A percentile compares a stretch with the other conserved stretches of the same genome.
Evolutionary conservation across 768 basidiomycete species (phyloP).

Genomic region (Crassisporium funariophilum): DNA sequence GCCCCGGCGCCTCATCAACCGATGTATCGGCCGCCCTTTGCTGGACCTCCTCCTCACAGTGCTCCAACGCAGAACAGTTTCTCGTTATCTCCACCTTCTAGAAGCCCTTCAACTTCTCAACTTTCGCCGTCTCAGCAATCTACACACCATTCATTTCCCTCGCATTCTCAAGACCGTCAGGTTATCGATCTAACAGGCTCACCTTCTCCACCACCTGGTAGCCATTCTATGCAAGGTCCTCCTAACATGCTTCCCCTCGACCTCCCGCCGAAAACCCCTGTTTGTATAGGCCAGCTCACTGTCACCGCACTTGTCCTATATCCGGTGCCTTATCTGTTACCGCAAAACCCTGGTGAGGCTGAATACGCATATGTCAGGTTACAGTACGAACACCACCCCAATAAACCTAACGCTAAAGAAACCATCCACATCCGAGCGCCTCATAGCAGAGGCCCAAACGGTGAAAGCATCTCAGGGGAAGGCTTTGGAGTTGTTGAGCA

Average conservation of each 20-base stretch:
- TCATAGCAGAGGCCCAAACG: constrained; percentile 46
- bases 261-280: constrained; percentile 76
- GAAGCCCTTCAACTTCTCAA: constrained; percentile 18
- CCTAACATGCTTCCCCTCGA: constrained; percentile 50
- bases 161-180: constrained; percentile 42
- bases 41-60: constrained; percentile 42
- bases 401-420: constrained; percentile 57
- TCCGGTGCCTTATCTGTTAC: constrained; percentile 67
- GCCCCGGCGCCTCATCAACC: constrained; percentile 21
- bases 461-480: constrained; percentile 61
- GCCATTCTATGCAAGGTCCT: constrained; percentile 25
- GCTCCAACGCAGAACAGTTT: constrained; percentile 29
- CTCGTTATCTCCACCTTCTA: constrained; percentile 15
- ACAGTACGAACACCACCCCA: constrained; percentile 67
- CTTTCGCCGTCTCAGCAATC: constrained; percentile 28
- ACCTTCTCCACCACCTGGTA: constrained; percentile 52
- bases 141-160: constrained; percentile 23
- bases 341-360: constrained; percentile 46
- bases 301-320: constrained; percentile 86
- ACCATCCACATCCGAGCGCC: constrained; percentile 82
- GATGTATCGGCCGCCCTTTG: constrained; percentile 54
- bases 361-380: constrained; percentile 75
- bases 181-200: constrained; percentile 78
- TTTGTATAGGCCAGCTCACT: constrained; percentile 86
- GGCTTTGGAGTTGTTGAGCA: constrained; percentile 85